Base-by-base conservation (phyloP, 2,329 filamentous ascomycete species). In the Cladophialophora yegresii region DNA sequence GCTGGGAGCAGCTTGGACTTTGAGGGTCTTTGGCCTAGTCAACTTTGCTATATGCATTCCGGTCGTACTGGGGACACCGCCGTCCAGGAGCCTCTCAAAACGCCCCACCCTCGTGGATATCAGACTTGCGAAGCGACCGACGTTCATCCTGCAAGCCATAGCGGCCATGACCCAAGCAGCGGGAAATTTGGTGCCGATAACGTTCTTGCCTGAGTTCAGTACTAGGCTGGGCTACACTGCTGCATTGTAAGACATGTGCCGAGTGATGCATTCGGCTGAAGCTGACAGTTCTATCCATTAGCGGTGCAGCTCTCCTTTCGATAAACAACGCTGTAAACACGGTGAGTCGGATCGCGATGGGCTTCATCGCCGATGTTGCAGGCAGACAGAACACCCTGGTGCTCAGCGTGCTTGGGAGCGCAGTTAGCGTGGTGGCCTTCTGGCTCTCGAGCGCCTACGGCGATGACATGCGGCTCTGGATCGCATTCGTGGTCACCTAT, bases 251-350 rank as follows among this genome's bases (percentile, higher is more conserved):
- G 66, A 58, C n/a, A 4, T 45, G 20, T 23, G 10, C 36, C 43
- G 43, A 9, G 4, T n/a, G 23, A 12, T 22, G 32, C 16, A 12
- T 26, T 20, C 13, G 32, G 12, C 30, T 20, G 43, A 28, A 12
- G 13, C 50, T 33, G n/a, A 61, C 36, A 12, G n/a, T n/a, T 26
- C 13, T 20, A 7, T 57, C 43, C 16, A 8, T 51, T 1, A 73
- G 73, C 10, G 77, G 75, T 0, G 76, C 77, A 0, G 78, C 75
- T 22, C 74, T 80, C 16, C 77, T 78, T 40, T 72, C 77, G 4
- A 69, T 78, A 3, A 77, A 75, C 28, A 80, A 79, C 56, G 76
- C 76, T 0, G 74, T 75, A 7, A 79, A 78, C 63, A 76, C 76
- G 1, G 63, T 76, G 4, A 76, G 76, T 2, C 76, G 77, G 59